Conservation (phyloP, 2,329 filamentous ascomycete species). For the Emericellopsis cladophorae region DNA sequence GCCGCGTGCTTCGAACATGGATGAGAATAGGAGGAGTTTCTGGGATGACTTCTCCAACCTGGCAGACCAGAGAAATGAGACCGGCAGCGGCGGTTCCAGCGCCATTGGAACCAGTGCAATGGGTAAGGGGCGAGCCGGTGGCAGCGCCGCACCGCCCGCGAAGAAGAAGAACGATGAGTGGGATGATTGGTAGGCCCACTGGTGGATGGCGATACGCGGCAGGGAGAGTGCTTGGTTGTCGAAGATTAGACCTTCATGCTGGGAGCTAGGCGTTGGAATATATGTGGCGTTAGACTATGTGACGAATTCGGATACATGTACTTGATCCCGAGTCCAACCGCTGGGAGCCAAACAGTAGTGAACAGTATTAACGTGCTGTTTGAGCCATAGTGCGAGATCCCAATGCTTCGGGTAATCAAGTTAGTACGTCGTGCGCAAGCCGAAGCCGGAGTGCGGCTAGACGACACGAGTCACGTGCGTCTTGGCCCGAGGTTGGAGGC, state of each 20-base stretch:
- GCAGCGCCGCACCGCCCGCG: slow-evolving; percentile 15
- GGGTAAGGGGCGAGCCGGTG: slow-evolving; percentile 30
- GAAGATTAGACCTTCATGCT: background rate
- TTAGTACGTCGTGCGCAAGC: too few species aligned
- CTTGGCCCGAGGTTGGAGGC: slow-evolving; percentile 24
- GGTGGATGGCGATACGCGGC: slow-evolving; percentile 2
- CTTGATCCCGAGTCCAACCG: too few species aligned
- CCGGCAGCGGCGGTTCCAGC: slow-evolving; percentile 21
- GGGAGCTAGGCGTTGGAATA: background rate
- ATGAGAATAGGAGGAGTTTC: slow-evolving; percentile 66
- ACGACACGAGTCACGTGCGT: slow-evolving; percentile 18
- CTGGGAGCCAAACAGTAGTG: too few species aligned
- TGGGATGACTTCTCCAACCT: slow-evolving; percentile 81
- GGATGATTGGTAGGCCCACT: slow-evolving; percentile 41
- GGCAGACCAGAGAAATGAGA: slow-evolving; percentile 39
- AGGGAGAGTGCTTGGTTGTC: slow-evolving; percentile 6
- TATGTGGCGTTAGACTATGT: too few species aligned
- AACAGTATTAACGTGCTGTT: too few species aligned
- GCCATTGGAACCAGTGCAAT: slow-evolving; percentile 48
- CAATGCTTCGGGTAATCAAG: too few species aligned
- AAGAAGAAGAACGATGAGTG: slow-evolving; percentile 44
- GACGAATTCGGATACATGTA: background rate
- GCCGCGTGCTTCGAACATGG: slow-evolving; percentile 27
- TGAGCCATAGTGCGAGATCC: too few species aligned
- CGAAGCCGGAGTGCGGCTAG: background rate